Evolutionary conservation across 345 rosid genomes (phyloP), one percentile per base, ranked within the genome.

Genomic region (Rubroshorea leprosula): DNA sequence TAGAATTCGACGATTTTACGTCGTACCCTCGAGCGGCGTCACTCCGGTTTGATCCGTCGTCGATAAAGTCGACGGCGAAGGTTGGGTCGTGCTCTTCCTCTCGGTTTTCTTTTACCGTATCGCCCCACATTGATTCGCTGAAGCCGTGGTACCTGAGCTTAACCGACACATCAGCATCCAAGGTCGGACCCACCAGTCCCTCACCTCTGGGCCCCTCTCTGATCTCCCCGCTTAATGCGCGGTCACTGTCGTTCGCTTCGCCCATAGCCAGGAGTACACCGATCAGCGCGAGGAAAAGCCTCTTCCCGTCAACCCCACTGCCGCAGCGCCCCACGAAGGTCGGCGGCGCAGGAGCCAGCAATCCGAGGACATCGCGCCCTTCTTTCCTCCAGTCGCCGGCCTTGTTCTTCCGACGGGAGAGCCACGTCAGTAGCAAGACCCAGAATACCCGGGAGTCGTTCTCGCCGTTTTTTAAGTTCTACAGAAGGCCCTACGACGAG

Each of bases 321-420:
- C 96, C 97, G 11, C 88, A 82, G 70, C 76, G 83, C 69, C 5
- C 46, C 27, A 41, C 62, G 14, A 16, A 43, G n/a, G n/a, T n/a
- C 1, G 78, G 57, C 11, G 25, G 61, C 0, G n/a, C 74, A 61
- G 61, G 62, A 20, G 60, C 27, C 17, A 4, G 61, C 17, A 62
- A 60, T 0, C 79, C 72, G 23, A 73, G 87, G 68, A 83, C 91
- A 15, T 85, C 96, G 10, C 81, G 85, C 5, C 86, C 99, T 0
- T 93, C 90, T 0, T 93, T 93, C 76, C 83, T 93, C 38, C 94
- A 85, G 63, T 89, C 97, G 11, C 99, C 99, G 39, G 95, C 97
- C 23, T 54, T 67, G 73, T 90, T 93, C 62, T 93, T 87, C 61
- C 72, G 77, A 18, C 63, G 67, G 68, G 96, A 89, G 45, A 56